phyloP scores from a whole-genome alignment of 768 basidiomycete species.

The Pisolithus marmoratus region DNA sequence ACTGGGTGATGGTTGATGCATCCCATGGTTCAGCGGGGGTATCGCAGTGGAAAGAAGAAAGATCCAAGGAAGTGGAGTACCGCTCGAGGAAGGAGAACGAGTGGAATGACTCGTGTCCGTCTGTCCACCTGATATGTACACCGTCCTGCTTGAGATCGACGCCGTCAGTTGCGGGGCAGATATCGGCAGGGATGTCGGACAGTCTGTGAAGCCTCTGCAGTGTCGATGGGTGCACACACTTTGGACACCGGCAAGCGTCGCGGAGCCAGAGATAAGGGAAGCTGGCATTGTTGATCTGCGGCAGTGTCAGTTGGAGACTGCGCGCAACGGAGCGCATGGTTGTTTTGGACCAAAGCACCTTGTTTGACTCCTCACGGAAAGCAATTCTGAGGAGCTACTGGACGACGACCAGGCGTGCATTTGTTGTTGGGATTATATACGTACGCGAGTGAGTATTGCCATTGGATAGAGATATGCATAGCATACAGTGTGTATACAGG shows the following conservation, averaged over 20 bases:
- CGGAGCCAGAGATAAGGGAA: conserved; percentile 78
- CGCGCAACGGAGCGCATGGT: background rate
- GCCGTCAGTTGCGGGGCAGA: conserved; percentile 39
- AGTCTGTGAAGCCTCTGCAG: conserved; percentile 71
- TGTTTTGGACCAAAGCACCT: too few species aligned
- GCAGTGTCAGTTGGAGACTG: conserved; percentile 11
- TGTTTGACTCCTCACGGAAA: too few species aligned
- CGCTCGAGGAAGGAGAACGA: conserved; percentile 41
- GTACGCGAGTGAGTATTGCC: too few species aligned
- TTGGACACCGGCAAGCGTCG: conserved; percentile 72
- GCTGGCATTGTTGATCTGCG: conserved; percentile 32
- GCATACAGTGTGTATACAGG: too few species aligned
- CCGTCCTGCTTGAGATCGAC: conserved; percentile 39
- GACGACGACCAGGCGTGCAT: too few species aligned
- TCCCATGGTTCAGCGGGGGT: conserved; percentile 41
- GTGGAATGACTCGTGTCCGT: conserved; percentile 58
- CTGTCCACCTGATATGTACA: conserved; percentile 49
- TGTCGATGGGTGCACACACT: conserved; percentile 73
- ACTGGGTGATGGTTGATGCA: conserved; percentile 28
- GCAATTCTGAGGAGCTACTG: too few species aligned
- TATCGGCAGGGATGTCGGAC: conserved; percentile 53
- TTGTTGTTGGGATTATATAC: too few species aligned
- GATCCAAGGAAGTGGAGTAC: conserved; percentile 35
- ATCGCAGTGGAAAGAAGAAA: conserved; percentile 43
- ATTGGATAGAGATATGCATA: too few species aligned